Conservation (phyloP, 2,329 filamentous ascomycete genomes). For the Aspergillus sp. region DNA sequence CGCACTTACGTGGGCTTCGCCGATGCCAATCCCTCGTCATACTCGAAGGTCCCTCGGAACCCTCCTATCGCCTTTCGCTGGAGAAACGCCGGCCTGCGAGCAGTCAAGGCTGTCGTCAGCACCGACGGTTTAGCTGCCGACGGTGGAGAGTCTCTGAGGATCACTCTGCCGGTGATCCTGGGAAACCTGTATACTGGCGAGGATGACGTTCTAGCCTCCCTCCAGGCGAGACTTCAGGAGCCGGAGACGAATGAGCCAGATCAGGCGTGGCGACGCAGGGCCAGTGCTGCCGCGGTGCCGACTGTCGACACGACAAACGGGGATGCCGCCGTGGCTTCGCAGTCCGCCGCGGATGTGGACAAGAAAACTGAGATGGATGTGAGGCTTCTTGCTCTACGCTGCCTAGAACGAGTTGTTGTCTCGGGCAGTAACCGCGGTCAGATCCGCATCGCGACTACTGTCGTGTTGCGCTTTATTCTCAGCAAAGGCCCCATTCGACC, state of each 20-base stretch:
- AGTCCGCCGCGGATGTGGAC: slow-evolving; percentile 78
- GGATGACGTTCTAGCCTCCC: slow-evolving; percentile 55
- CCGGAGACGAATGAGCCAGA: slow-evolving; percentile 62
- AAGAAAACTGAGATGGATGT: slow-evolving; percentile 83
- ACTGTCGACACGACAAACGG: slow-evolving; percentile 63
- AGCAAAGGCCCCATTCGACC: slow-evolving; percentile 46
- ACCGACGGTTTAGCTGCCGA: slow-evolving; percentile 71
- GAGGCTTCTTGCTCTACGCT: slow-evolving; percentile 72
- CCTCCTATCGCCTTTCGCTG: slow-evolving; percentile 69
- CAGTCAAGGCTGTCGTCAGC: slow-evolving; percentile 69
- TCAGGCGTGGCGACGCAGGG: slow-evolving; percentile 55
- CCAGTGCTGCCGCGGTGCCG: slow-evolving; percentile 68
- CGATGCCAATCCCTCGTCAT: slow-evolving; percentile 46
- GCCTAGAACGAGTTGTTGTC: slow-evolving; percentile 75
- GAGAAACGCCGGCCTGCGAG: slow-evolving; percentile 63
- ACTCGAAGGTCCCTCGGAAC: slow-evolving; percentile 47
- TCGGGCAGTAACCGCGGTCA: slow-evolving; percentile 68
- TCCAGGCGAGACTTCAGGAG: slow-evolving; percentile 58
- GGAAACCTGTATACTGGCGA: slow-evolving; percentile 66
- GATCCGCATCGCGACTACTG: slow-evolving; percentile 64
- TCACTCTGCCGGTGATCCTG: slow-evolving; percentile 74
- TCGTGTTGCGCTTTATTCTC: slow-evolving; percentile 64
- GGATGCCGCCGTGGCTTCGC: slow-evolving; percentile 56
- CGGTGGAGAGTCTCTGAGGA: slow-evolving; percentile 63
- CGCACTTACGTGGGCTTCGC: slow-evolving; percentile 71